Conservation (phyloP, 768 basidiomycete species). For the Phlebiopsis gigantea region DNA sequence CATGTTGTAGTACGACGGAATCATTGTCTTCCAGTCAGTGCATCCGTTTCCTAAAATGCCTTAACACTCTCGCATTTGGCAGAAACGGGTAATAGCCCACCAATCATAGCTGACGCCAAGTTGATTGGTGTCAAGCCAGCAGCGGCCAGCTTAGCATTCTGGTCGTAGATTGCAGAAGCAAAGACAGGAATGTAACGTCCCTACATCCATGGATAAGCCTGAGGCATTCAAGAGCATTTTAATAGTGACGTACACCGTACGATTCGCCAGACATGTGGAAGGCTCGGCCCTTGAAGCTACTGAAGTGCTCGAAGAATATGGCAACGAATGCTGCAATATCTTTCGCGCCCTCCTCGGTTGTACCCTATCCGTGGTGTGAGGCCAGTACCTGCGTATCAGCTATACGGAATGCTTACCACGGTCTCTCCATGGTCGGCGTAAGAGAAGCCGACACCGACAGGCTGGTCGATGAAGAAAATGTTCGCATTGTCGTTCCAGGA, state of each 20-base stretch:
- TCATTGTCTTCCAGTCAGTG: constrained; percentile 32
- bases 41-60: constrained; percentile 34
- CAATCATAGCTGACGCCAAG: constrained; percentile 41
- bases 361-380: constrained; percentile 30
- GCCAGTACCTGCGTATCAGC: neutral
- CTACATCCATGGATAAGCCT: constrained; percentile 19
- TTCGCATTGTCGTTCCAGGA: constrained; percentile 68
- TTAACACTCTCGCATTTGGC: neutral
- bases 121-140: constrained; percentile 45
- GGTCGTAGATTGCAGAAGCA: constrained; percentile 41
- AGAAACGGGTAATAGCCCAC: constrained; percentile 19
- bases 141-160: constrained; percentile 32
- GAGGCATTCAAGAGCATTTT: neutral
- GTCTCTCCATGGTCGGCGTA: constrained; percentile 50
- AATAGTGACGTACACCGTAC: constrained; percentile 36
- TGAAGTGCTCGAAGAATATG: constrained; percentile 69
- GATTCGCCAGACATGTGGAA: constrained; percentile 38
- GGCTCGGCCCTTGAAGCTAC: constrained; percentile 55
- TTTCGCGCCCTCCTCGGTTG: constrained; percentile 58
- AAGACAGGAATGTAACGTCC: constrained; percentile 48
- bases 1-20: constrained; percentile 42
- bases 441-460: constrained; percentile 28
- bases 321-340: constrained; percentile 65
- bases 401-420: constrained; percentile 33
- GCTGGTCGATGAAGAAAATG: constrained; percentile 40